Evolutionary conservation across 441 rosid genomes (phyloP).

Genomic region (Francoa sonchifolia): DNA sequence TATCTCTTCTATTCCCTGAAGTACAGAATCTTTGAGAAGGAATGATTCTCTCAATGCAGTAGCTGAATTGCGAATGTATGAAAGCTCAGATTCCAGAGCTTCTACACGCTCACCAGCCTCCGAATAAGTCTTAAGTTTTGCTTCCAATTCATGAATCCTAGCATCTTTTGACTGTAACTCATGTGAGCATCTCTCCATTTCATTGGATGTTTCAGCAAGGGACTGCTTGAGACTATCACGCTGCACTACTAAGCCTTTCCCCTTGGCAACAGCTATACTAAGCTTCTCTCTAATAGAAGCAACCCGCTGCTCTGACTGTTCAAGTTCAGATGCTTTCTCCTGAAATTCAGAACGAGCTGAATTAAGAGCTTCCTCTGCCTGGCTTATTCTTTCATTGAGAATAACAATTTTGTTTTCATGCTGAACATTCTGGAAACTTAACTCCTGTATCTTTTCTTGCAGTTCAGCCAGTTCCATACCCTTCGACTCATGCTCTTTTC

Average conservation of each 20-base stretch:
- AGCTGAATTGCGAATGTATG: constrained; percentile 98
- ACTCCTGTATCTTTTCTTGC: constrained; percentile 37
- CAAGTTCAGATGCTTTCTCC: constrained; percentile 60
- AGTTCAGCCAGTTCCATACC: constrained; percentile 36
- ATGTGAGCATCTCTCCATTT: constrained; percentile 71
- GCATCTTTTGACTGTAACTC: constrained; percentile 75
- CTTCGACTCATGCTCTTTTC: constrained; percentile 42
- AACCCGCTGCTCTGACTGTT: constrained; percentile 83
- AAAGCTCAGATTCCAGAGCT: constrained; percentile 96
- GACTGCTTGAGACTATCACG: constrained; percentile 82
- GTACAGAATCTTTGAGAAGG: constrained; percentile 94
- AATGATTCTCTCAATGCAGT: constrained; percentile 94
- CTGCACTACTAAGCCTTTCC: constrained; percentile 84
- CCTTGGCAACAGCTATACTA: constrained; percentile 94
- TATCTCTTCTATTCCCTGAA: constrained; percentile 93
- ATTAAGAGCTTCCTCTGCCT: constrained; percentile 49
- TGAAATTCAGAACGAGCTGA: constrained; percentile 39
- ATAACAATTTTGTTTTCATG: constrained; percentile 46
- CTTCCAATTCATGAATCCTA: constrained; percentile 63
- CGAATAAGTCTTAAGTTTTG: constrained; percentile 57
- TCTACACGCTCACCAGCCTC: constrained; percentile 97
- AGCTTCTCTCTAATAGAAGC: constrained; percentile 91
- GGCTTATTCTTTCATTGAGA: constrained; percentile 44
- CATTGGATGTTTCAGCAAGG: constrained; percentile 62
- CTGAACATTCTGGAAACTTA: constrained; percentile 42